phyloP scores from a whole-genome alignment of 73 alveolate genomes.

The Uronychia setigera region DNA sequence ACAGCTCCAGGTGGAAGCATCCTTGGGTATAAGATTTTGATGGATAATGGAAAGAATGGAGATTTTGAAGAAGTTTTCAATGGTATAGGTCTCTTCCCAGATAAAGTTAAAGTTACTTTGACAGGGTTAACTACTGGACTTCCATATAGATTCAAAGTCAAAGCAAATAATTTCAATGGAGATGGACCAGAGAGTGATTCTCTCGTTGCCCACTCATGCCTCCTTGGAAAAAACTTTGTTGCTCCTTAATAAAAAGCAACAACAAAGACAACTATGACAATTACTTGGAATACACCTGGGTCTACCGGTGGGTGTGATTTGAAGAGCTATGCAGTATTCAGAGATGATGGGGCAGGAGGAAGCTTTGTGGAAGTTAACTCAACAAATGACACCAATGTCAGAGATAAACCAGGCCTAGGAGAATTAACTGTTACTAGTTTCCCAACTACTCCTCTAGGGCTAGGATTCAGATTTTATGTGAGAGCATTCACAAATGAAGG shows the following conservation, averaged over 20 bases:
- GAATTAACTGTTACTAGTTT: slow-evolving; percentile 20
- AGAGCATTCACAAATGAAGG: slow-evolving; percentile 39
- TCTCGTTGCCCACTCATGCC: slow-evolving; percentile 33
- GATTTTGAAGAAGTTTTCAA: slow-evolving; percentile 17
- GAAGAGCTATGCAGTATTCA: slow-evolving; percentile 29
- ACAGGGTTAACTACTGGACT: slow-evolving; percentile 19
- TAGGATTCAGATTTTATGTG: slow-evolving; percentile 11
- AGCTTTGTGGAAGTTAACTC: slow-evolving; percentile 37
- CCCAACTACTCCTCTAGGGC: slow-evolving; percentile 15
- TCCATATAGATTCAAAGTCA: slow-evolving; percentile 45
- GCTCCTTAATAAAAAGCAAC: slow-evolving; percentile 36
- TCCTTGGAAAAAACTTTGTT: slow-evolving; percentile 20
- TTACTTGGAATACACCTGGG: slow-evolving; percentile 26
- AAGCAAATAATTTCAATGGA: slow-evolving; percentile 60
- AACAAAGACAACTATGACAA: slow-evolving; percentile 7
- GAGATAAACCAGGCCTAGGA: slow-evolving; percentile 53
- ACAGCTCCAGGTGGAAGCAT: slow-evolving; percentile 18
- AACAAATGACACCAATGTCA: slow-evolving; percentile 39
- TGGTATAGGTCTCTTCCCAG: slow-evolving; percentile 27
- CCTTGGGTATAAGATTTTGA: slow-evolving; percentile 10
- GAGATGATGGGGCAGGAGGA: slow-evolving; percentile 33
- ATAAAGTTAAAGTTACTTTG: slow-evolving; percentile 19
- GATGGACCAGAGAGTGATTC: slow-evolving; percentile 23
- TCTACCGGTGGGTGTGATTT: slow-evolving; percentile 29
- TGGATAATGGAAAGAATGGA: slow-evolving; percentile 17